Base-by-base conservation (phyloP, 2,329 filamentous ascomycete species). In the Epichloe scottii region DNA sequence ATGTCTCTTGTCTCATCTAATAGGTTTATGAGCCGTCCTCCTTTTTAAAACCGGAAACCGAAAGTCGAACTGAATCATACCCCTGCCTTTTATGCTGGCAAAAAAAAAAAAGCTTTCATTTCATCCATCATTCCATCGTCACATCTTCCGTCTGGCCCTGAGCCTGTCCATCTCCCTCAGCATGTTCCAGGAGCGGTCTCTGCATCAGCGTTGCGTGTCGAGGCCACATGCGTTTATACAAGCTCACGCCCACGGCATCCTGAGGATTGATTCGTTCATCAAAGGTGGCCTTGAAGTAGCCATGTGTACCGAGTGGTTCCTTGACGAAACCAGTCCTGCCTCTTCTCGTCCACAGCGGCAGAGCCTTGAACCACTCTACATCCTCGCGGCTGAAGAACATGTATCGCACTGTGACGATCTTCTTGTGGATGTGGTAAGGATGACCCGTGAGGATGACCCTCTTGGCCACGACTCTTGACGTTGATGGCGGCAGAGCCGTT, bases 241-340 rank as follows among this genome's bases (percentile, higher is more conserved):
- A 65, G 69, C 88, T 95, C 56, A 97, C 86, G 47, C 88, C 93
- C 45, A 98, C 82, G 3, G 89, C 84, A 70, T 98, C 93, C 70
- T 96, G 87, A 1, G 93, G 90, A 68, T 96, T 97, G 66, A 98
- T 91, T 65, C 86, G 87, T 12, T 84, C 89, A 66, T 98, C 94
- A 71, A 98, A 98, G 2, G 86, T 96, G 12, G 93, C 93, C 76
- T 98, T 98, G 79, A 97, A 97, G 73, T 98, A 98, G n/a, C 93
- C 93, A 68, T 98, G 93, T 37, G 93, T 98, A 60, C 93, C 93
- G 47, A 98, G 71, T 52, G 85, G 79, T 73, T 98, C 93, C 75
- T 96, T 96, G 73, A 98, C 82, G 66, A 84, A 96, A 8, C 93
- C 93, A 58, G 82, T 87, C 55, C 93, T 77, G 6, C 93, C 93